Conservation (phyloP, 2,329 filamentous ascomycete genomes). For the Trichoderma sp. region DNA sequence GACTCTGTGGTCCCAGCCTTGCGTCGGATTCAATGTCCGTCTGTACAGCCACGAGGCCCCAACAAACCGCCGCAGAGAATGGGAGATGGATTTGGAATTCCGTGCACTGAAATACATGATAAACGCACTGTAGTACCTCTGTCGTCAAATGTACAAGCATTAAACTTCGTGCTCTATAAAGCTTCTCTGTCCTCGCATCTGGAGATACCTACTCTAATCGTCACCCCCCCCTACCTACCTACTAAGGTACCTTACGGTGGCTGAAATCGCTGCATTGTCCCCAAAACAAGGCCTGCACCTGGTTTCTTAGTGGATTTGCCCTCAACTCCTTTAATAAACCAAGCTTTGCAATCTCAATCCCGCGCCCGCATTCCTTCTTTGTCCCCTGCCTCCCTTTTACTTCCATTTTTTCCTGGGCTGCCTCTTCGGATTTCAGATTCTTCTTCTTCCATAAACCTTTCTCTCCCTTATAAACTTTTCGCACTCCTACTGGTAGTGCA, state of each 20-base stretch:
- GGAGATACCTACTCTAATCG: not conserved
- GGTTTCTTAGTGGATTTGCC: conserved; percentile 6
- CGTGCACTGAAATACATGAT: not conserved
- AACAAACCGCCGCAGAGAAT: not conserved
- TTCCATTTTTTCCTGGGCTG: not conserved
- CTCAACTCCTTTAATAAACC: conserved; percentile 19
- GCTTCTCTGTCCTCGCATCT: not conserved
- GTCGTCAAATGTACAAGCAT: not conserved
- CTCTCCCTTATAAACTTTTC: not conserved
- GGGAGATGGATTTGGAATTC: not conserved
- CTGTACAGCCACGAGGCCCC: not conserved
- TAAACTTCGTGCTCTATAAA: not conserved
- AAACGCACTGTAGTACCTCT: not conserved
- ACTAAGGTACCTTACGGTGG: not conserved
- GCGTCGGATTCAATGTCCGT: not conserved
- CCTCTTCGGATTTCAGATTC: not conserved
- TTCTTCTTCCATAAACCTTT: not conserved
- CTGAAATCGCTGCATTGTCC: not conserved
- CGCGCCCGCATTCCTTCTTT: not conserved
- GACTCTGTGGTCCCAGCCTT: not conserved
- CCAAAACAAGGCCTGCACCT: conserved; percentile 16
- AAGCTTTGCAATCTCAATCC: conserved; percentile 1
- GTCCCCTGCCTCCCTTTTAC: not conserved
- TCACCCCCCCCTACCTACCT: not conserved
- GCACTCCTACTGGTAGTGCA: not conserved